Conservation (phyloP, 1,284 basidiomycete genomes). For the Kwoniella shivajii region DNA sequence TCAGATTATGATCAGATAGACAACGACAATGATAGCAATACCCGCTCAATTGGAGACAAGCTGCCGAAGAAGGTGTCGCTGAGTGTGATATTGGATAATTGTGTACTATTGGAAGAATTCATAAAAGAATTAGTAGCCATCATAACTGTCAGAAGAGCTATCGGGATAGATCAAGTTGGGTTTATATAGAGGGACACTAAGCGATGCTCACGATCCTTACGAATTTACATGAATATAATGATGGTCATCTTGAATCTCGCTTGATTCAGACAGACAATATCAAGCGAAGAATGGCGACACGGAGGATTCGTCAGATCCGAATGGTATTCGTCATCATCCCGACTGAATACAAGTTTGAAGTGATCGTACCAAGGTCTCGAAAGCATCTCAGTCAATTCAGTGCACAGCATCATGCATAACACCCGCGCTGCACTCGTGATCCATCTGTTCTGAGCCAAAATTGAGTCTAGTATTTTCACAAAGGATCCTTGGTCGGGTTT, state of each 20-base stretch:
- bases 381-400: too few species aligned
- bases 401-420: too few species aligned
- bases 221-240: not conserved
- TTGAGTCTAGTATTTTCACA: too few species aligned
- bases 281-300: too few species aligned
- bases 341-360: too few species aligned
- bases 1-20: not conserved
- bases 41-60: constrained; percentile 50
- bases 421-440: too few species aligned
- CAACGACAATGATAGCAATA: not conserved
- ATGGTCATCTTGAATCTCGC: not conserved
- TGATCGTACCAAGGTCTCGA: too few species aligned
- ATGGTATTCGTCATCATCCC: too few species aligned
- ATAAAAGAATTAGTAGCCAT: constrained; percentile 91
- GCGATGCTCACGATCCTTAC: not conserved
- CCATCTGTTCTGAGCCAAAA: too few species aligned
- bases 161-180: constrained; percentile 73
- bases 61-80: constrained; percentile 19
- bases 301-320: too few species aligned
- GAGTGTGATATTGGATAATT: constrained; percentile 71
- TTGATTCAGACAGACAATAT: not conserved
- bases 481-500: too few species aligned
- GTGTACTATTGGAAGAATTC: constrained; percentile 91
- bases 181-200: constrained; percentile 23
- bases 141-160: constrained; percentile 76